These are phyloP conservation scores for Stemphylium beticola DNA, from an alignment of 2,329 filamentous ascomycete species.

Conservation along the genomic window DNA sequence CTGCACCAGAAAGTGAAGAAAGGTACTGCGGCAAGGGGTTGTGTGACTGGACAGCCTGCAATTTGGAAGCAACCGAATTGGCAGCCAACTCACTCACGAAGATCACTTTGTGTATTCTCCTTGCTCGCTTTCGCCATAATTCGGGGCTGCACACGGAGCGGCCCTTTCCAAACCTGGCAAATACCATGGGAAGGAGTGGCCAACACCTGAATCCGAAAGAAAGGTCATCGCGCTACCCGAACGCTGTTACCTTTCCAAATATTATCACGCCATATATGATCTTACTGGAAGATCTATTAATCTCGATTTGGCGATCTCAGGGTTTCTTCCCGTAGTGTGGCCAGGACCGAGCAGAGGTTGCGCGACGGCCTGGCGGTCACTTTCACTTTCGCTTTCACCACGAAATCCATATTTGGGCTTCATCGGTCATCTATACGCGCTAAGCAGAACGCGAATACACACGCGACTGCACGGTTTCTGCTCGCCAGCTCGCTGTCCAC, in stretches of 20 bases:
- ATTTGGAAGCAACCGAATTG: no score
- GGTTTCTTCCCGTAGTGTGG: neutral
- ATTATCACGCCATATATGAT: neutral
- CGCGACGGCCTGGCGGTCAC: neutral
- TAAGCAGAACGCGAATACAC: neutral
- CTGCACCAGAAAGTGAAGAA: no score
- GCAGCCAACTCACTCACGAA: no score
- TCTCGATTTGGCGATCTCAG: neutral
- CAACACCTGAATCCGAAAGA: neutral
- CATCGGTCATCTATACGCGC: neutral
- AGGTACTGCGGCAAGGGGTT: no score
- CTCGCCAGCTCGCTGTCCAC: no score
- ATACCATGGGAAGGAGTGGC: constrained; percentile 1
- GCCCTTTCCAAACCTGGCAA: neutral
- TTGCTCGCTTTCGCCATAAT: neutral
- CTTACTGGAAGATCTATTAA: neutral
- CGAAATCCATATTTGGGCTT: neutral
- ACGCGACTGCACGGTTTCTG: neutral
- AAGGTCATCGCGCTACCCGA: neutral
- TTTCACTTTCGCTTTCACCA: constrained; percentile 7
- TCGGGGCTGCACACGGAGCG: neutral
- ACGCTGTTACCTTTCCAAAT: neutral
- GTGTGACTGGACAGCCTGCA: no score
- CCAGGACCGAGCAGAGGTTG: no score
- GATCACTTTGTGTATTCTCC: neutral